phyloP scores from a whole-genome alignment of 495 filamentous ascomycete genomes.

The Rhypophila decipiens region DNA sequence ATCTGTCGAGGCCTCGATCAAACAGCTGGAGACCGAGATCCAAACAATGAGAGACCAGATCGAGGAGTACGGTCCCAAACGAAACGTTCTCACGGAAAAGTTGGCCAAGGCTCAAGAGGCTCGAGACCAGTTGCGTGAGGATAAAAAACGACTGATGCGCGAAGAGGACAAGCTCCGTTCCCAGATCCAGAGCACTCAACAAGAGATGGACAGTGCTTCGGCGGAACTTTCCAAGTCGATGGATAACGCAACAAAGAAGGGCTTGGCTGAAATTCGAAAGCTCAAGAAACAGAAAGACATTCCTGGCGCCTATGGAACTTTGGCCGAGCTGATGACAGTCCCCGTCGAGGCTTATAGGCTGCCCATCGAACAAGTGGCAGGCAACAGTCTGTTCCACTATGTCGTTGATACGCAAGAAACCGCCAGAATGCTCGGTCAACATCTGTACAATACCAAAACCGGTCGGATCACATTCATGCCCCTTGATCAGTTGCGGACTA shows the following conservation, averaged over 20 bases:
- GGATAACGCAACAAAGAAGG: slow-evolving; percentile 79
- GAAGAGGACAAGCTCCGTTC: slow-evolving; percentile 83
- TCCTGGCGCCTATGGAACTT: slow-evolving; percentile 83
- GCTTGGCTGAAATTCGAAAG: slow-evolving; percentile 72
- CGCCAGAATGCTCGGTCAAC: slow-evolving; percentile 70
- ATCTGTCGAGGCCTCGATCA: slow-evolving; percentile 63
- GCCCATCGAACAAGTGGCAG: slow-evolving; percentile 88
- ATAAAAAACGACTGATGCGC: slow-evolving; percentile 84
- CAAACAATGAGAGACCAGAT: slow-evolving; percentile 63
- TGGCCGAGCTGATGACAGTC: slow-evolving; percentile 86
- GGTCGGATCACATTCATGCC: slow-evolving; percentile 97
- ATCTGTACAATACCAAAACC: slow-evolving; percentile 68
- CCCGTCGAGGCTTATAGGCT: slow-evolving; percentile 71
- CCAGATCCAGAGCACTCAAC: slow-evolving; percentile 63
- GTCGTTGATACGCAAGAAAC: slow-evolving; percentile 92
- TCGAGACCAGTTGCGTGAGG: slow-evolving; percentile 72
- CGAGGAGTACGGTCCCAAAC: slow-evolving; percentile 69
- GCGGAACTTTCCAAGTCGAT: slow-evolving; percentile 73
- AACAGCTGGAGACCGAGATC: slow-evolving; percentile 65
- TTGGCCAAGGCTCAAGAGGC: slow-evolving; percentile 74
- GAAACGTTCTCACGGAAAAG: slow-evolving; percentile 62
- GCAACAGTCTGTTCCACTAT: slow-evolving; percentile 90
- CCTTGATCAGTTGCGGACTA: slow-evolving; percentile 67
- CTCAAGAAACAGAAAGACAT: slow-evolving; percentile 72
- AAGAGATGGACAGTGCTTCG: slow-evolving; percentile 71